Evolutionary conservation across 2,329 filamentous ascomycete species (phyloP).

Genomic region (Allantophomopsis cytisporea): DNA sequence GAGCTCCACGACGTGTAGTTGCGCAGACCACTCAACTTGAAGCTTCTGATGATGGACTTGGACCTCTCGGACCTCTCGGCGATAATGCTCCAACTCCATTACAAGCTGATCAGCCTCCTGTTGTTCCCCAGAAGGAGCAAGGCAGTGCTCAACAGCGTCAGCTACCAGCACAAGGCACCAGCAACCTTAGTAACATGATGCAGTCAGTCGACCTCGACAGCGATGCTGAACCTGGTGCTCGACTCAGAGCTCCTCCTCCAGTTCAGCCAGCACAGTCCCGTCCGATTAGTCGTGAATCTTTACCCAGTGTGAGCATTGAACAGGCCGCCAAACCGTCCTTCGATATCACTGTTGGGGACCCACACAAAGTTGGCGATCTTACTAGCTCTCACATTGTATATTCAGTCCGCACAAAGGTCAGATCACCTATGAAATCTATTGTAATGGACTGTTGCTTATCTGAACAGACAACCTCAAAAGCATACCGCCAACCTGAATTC

Average conservation of each 20-base stretch:
- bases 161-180: slow-evolving; percentile 30
- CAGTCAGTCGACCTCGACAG: slow-evolving; percentile 64
- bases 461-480: slow-evolving; percentile 78
- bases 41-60: slow-evolving; percentile 61
- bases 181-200: slow-evolving; percentile 32
- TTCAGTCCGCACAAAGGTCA: slow-evolving; percentile 82
- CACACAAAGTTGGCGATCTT: slow-evolving; percentile 93
- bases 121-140: slow-evolving; percentile 54
- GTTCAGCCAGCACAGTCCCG: slow-evolving; percentile 43
- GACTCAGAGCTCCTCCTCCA: slow-evolving; percentile 52
- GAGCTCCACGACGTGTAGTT: slow-evolving; percentile 42
- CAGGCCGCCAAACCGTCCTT: slow-evolving; percentile 89
- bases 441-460: background rate
- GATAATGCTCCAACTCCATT: slow-evolving; percentile 22
- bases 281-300: slow-evolving; percentile 35
- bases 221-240: slow-evolving; percentile 32
- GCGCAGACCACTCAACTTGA: slow-evolving; percentile 68
- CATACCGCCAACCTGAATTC: slow-evolving; percentile 85
- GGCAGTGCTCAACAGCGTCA: slow-evolving; percentile 32
- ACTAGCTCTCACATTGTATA: slow-evolving; percentile 98
- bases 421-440: slow-evolving; percentile 5
- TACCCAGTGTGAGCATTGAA: slow-evolving; percentile 79
- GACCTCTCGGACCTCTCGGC: slow-evolving; percentile 58
- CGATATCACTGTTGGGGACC: slow-evolving; percentile 84
- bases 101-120: slow-evolving; percentile 45